Evolutionary conservation across 148 eudicot species (phyloP), one percentile per base, ranked within the genome.

Genomic region (Gaultheria prostrata): DNA sequence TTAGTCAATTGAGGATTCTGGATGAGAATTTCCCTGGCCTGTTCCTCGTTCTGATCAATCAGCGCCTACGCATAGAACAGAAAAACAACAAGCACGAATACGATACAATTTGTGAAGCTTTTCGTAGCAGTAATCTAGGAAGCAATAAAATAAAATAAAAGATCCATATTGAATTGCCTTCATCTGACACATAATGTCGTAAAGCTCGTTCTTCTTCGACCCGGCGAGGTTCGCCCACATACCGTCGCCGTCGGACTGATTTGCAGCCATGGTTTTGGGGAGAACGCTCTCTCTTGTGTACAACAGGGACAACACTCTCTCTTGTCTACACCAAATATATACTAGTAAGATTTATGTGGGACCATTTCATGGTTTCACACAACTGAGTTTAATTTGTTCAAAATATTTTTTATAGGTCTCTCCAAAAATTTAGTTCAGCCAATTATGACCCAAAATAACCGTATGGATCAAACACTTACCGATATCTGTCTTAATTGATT

Each of bases 131-230:
- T n/a, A 74, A 18, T 74, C 14, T n/a, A 46, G 8, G 50, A 80
- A 51, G 26, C 17, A 67, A 11, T 54, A 10, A 10, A n/a, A n/a
- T n/a, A n/a, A n/a, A 83, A 12, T 35, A 71, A 8, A 33, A 85
- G 33, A 50, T 67, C 43, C 43, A 39, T 3, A 39, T 30, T 8
- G 73, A 20, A n/a, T n/a, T 72, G 85, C 98, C 95, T 93, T 96
- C 97, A 94, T 93, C 91, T 96, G 99, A 82, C 86, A 91, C 99
- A 96, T 96, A 72, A 96, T 92, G 30, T 94, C 99, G 87, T 94
- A 94, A 65, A 96, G 93, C 83, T 96, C 93, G 24, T 61, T 84
- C 75, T 93, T 94, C 3, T n/a, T n/a, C n/a, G 99, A 92, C 95
- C 97, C 98, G 85, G 94, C 98, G 50, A 93, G 87, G 84, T 88